Evolutionary conservation across 1,139 yeast genomes (phyloP).

Genomic region (Geotrichum restrictum): DNA sequence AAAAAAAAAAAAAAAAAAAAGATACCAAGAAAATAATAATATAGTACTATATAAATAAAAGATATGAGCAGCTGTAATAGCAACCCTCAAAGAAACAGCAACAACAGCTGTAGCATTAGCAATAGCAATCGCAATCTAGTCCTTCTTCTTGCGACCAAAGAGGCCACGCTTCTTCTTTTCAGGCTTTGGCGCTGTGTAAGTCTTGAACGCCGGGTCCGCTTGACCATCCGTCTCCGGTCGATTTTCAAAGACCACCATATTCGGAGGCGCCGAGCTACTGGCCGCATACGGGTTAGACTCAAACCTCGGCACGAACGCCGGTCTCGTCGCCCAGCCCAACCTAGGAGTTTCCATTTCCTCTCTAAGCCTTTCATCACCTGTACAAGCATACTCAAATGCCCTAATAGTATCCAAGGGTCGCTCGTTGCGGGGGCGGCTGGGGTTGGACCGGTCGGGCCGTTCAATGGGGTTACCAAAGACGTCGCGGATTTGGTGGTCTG

Average conservation of each 20-base stretch:
- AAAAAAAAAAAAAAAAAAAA: too few relatives aligned
- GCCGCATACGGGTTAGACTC: conserved; percentile 40
- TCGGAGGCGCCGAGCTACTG: conserved; percentile 32
- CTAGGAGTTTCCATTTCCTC: conserved; percentile 75
- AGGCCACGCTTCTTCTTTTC: conserved; percentile 69
- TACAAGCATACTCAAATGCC: conserved; percentile 84
- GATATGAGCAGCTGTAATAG: neutral
- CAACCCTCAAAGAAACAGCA: too few relatives aligned
- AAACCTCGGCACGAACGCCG: conserved; percentile 48
- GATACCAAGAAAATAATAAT: neutral
- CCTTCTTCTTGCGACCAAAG: conserved; percentile 65
- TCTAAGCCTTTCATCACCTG: conserved; percentile 74
- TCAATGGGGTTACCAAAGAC: conserved; percentile 75
- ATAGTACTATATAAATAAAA: neutral
- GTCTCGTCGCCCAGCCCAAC: conserved; percentile 73
- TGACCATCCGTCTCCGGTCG: conserved; percentile 27
- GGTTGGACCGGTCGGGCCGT: conserved; percentile 83
- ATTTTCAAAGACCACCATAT: conserved; percentile 32
- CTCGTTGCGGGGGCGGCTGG: conserved; percentile 89
- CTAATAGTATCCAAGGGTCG: conserved; percentile 94
- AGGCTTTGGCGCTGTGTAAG: conserved; percentile 30
- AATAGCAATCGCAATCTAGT: conserved; percentile 2
- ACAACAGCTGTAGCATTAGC: neutral
- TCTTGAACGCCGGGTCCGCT: conserved; percentile 49
- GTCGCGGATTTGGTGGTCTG: conserved; percentile 54